Percentiles rank a stretch among this genome's conserved stretches.
These are phyloP conservation scores for Populus alba DNA, from an alignment of 345 rosid genomes.

Conservation along the genomic window DNA sequence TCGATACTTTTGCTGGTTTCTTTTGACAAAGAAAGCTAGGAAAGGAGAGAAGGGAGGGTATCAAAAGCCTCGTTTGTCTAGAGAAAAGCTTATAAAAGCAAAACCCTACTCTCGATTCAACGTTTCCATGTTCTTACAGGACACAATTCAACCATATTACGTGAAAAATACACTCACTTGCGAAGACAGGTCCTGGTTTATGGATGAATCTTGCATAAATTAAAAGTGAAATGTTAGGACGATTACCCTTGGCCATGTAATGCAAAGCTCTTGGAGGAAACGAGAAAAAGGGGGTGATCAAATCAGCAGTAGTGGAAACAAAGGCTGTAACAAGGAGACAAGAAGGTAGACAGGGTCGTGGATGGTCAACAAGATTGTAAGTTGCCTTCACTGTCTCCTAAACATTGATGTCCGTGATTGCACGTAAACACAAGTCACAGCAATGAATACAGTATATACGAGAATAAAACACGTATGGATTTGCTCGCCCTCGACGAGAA, in stretches of 20 bases:
- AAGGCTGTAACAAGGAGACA: background rate
- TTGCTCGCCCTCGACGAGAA: background rate
- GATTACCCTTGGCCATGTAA: too few species aligned
- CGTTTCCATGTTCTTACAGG: too few species aligned
- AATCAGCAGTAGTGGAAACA: background rate
- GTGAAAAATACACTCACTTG: background rate
- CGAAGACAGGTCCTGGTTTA: background rate
- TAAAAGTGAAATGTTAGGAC: too few species aligned
- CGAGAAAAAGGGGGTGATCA: too few species aligned
- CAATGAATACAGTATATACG: background rate
- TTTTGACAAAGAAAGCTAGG: background rate
- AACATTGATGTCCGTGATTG: background rate
- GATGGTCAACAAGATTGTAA: background rate
- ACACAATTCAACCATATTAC: too few species aligned
- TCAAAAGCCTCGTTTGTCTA: background rate
- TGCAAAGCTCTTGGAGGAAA: too few species aligned
- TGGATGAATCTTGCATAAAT: background rate
- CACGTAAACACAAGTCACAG: background rate
- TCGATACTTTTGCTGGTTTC: background rate
- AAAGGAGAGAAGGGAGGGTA: background rate
- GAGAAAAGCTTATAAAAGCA: background rate
- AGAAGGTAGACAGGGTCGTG: background rate
- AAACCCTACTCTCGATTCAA: background rate
- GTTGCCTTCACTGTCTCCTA: background rate
- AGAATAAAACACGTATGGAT: background rate